Base-by-base conservation (phyloP, 805 yeast species). In the Debaryomyces castellii region DNA sequence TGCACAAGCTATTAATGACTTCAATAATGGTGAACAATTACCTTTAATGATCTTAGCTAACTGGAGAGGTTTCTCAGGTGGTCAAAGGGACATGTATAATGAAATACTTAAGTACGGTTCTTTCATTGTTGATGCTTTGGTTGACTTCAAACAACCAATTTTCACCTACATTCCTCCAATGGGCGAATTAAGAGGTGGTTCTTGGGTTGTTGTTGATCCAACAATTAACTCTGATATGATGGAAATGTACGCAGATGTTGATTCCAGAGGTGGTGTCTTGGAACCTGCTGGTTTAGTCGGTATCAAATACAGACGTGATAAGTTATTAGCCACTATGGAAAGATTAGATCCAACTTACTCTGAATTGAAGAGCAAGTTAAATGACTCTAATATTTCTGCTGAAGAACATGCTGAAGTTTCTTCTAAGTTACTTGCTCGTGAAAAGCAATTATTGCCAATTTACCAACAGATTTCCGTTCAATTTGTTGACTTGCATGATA, bases 21-120 rank as follows among this genome's bases (percentile, higher is more conserved):
- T 94, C 82, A 94, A 94, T 78, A 76, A 89, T 64, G 99, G 99
- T 78, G 99, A 94, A 71, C 92, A 91, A 71, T 79, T 94, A 63
- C 99, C 99, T 52, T 78, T 94, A 69, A 88, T 94, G 96, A 89
- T 94, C 55, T 75, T 94, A 58, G 99, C 99, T 49, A 94, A 94
- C 81, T 94, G 99, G 99, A 88, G 99, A 83, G 99, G 99, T 62
- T 94, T 94, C 83, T 89, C 97, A 55, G 99, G 99, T 77, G 99
- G 99, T 67, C 99, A 94, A 78, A 88, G 97, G 66, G 99, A 94
- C 71, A 94, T 94, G 99, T 95, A 87, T 80, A 89, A 91, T 62
- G 99, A 94, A 75, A 96, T 94, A 37, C 83, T 94, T 74, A 94
- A 94, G 71, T 94, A 88, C 65, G 99, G 99, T 65, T 83, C 98